Percentiles rank a stretch among this genome's conserved stretches.
phyloP scores from a whole-genome alignment of 2,329 filamentous ascomycete genomes.

The Alternaria conjuncta region DNA sequence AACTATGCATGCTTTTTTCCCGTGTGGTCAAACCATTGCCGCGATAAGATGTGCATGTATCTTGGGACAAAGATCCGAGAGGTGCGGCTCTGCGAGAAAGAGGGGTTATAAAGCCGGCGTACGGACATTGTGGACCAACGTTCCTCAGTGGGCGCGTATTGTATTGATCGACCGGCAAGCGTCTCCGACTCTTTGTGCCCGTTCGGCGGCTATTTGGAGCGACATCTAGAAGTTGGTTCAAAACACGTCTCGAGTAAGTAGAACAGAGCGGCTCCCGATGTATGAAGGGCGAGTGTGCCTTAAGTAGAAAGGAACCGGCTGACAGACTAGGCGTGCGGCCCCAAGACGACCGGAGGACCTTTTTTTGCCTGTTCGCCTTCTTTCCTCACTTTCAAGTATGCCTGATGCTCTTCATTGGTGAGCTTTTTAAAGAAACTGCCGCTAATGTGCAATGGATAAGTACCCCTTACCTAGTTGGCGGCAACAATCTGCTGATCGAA shows the following conservation, averaged over 20 bases:
- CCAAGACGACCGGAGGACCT: conserved; percentile 16
- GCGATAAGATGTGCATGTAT: conserved; percentile 18
- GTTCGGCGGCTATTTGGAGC: conserved; percentile 7
- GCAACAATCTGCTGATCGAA: conserved; percentile 11
- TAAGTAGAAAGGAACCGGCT: conserved; percentile 27
- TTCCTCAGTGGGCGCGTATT: conserved; percentile 18
- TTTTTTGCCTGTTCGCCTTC: conserved; percentile 25
- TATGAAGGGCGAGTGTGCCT: conserved; percentile 18
- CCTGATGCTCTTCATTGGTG: conserved; percentile 22
- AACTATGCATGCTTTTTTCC: not conserved
- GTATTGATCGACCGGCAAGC: conserved; percentile 5
- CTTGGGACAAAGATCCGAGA: not conserved
- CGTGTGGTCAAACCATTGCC: conserved; percentile 7
- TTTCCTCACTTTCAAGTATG: conserved; percentile 4
- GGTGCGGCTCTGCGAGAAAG: conserved; percentile 31
- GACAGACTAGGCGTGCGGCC: conserved; percentile 14
- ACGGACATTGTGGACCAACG: conserved; percentile 11
- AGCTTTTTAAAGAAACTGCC: not conserved
- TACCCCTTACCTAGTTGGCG: conserved; percentile 7
- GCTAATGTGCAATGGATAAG: conserved; percentile 15
- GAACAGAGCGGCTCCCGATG: not conserved
- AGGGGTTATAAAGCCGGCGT: conserved; percentile 25
- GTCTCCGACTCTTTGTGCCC: not conserved
- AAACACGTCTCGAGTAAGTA: not conserved
- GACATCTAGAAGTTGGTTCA: conserved; percentile 9